Percentiles rank a stretch among this genome's conserved stretches.
phyloP scores from a whole-genome alignment of 768 basidiomycete genomes.

The Pisolithus tinctorius region DNA sequence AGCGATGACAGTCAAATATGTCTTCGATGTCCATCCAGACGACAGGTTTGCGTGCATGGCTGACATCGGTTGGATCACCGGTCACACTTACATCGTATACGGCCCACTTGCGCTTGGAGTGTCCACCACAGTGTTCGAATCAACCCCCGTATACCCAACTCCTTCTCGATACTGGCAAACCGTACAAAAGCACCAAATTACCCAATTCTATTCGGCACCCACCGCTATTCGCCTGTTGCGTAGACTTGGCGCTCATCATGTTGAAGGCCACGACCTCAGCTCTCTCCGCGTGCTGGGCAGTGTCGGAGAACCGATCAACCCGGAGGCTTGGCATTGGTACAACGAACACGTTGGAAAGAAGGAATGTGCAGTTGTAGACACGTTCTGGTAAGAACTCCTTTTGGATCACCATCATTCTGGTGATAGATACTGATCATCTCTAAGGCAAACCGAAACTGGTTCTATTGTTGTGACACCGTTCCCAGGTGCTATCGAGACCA shows the following conservation, averaged over 20 bases:
- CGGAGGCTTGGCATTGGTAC: slow-evolving; percentile 99
- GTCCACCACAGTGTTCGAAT: slow-evolving; percentile 89
- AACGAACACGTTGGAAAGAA: slow-evolving; percentile 87
- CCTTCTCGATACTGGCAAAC: slow-evolving; percentile 96
- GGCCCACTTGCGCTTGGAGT: slow-evolving; percentile 86
- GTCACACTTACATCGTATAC: slow-evolving; percentile 95
- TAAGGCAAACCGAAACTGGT: slow-evolving; percentile 96
- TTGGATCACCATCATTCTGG: background rate
- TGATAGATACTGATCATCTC: background rate
- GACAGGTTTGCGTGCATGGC: slow-evolving; percentile 98
- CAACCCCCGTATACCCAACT: slow-evolving; percentile 93
- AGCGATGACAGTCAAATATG: slow-evolving; percentile 90
- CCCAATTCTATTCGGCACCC: slow-evolving; percentile 93
- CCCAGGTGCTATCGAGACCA: slow-evolving; percentile 93
- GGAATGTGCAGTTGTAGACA: slow-evolving; percentile 92
- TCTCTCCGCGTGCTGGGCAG: slow-evolving; percentile 81
- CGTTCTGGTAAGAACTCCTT: slow-evolving; percentile 57
- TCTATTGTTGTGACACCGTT: slow-evolving; percentile 92
- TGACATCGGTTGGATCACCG: slow-evolving; percentile 98
- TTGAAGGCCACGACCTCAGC: slow-evolving; percentile 74
- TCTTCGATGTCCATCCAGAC: slow-evolving; percentile 95
- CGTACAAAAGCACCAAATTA: slow-evolving; percentile 87
- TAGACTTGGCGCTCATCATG: slow-evolving; percentile 80
- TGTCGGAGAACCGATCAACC: slow-evolving; percentile 98
- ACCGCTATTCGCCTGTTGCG: slow-evolving; percentile 93